These are phyloP conservation scores for Amborella trichopoda DNA, from an alignment of 164 flowering plant species.

Conservation along the genomic window DNA sequence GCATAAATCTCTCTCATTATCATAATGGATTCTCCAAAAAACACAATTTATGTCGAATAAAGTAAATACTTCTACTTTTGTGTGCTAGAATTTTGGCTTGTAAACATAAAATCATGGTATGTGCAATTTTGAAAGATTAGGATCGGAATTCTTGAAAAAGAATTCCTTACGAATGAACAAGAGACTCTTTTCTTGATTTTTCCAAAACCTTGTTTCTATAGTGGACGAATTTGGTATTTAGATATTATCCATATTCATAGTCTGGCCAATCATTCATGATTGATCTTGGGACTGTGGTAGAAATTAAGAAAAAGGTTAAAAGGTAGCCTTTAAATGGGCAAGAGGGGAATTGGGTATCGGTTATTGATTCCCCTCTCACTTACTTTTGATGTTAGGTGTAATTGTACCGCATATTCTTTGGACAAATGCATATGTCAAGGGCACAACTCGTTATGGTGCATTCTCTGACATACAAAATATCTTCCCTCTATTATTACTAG, in stretches of 20 bases:
- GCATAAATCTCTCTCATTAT: not conserved
- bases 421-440: no score
- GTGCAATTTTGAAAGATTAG: not conserved
- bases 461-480: no score
- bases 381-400: no score
- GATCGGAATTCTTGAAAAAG: not conserved
- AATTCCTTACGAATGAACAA: not conserved
- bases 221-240: not conserved
- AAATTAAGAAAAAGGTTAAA: no score
- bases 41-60: not conserved
- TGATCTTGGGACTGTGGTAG: no score
- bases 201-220: not conserved
- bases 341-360: no score
- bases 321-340: no score
- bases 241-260: not conserved
- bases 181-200: not conserved
- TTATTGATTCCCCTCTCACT: no score
- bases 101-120: not conserved
- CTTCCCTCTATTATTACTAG: no score
- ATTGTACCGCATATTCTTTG: no score
- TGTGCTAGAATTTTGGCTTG: not conserved
- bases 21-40: not conserved
- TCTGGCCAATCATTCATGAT: no score
- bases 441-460: no score
- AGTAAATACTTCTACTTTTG: not conserved